Evolutionary conservation across 2,329 filamentous ascomycete genomes (phyloP), one percentile per base, ranked within the genome.

Genomic region (Monosporascus ibericus): DNA sequence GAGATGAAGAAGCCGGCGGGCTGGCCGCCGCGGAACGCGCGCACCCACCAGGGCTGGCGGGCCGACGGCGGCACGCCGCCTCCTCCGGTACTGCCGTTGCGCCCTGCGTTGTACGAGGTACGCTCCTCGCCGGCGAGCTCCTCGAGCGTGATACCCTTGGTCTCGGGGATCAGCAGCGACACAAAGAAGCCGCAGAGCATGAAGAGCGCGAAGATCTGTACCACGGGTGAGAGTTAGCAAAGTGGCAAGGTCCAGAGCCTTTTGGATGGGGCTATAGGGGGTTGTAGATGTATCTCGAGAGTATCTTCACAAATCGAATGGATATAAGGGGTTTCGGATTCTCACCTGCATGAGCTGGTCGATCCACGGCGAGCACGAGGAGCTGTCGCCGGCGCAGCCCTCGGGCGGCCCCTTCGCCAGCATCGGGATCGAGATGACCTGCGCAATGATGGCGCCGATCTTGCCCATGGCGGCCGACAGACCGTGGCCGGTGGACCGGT

Each of bases 101-200:
- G 74, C 30, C 75, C 76, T 5, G 74, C 68, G 50, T 80, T 77
- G 59, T 79, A 79, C 30, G 74, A 85, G 20, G 83, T 84, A 2
- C 82, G 78, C 3, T 80, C 74, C 66, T 90, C 86, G 9, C 85
- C 85, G 1, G 84, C 79, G 17, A 90, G 71, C 57, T 85, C 80
- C 65, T 90, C 89, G 42, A 94, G 73, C 0, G 87, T 90, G 66
- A 83, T 77, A 1, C 86, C 79, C 72, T 87, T 90, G 0, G 86
- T 91, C 71, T 91, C 88, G 0, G 87, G 87, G 22, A 92, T 84
- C n/a, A 92, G 71, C 3, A 91, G 72, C 1, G 85, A 84, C 3
- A 82, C 82, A 47, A 89, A 69, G 47, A 81, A 79, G 37, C 89
- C 89, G 49, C 80, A 78, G 6, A 92, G 75, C 88, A 91, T 92